Base-by-base conservation (phyloP, 2,329 filamentous ascomycete species). In the Chrysoporthe puriensis region DNA sequence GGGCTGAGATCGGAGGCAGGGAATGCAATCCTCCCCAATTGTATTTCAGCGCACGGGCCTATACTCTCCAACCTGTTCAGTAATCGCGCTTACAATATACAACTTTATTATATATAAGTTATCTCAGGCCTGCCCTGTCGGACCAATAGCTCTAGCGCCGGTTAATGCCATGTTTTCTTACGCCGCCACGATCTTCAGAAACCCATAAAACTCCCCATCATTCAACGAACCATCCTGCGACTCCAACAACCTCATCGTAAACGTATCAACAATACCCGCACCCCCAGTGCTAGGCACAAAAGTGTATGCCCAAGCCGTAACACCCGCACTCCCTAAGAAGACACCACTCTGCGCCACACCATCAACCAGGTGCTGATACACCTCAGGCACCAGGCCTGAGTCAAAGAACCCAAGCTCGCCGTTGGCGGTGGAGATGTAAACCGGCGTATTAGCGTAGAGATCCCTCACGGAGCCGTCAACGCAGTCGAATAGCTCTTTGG, bases 161-260 rank as follows among this genome's bases (percentile, higher is more conserved):
- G n/a, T 21, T 18, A 50, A 46, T 18, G 3, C 3, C 46, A 9
- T 50, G 9, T 48, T 61, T 7, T 21, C 26, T 62, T 26, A 62
- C 21, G n/a, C 59, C 3, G 11, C 21, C 44, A 46, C 59, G 18
- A 61, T 46, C 43, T 36, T 36, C 26, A 62, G 21, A 36, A 62
- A 62, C 16, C 59, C 59, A 36, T 62, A 62, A 8, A 62, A 62
- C 18, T 62, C 59, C 11, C 42, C 59, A 32, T 48, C 59, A n/a
- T 62, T 48, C 59, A 62, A 36, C 6, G 59, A 13, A 48, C 21
- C 59, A 36, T 62, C 40, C 44, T 62, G 59, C 13, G 21, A 18
- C 3, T 62, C 59, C 42, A 62, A 48, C n/a, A 62, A 36, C 18
- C 59, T 62, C 59, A 62, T 62, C 32, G 59, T 48, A 48, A 62